Evolutionary conservation across 495 filamentous ascomycete species (phyloP).

Genomic region (Alectoria sarmentosa): DNA sequence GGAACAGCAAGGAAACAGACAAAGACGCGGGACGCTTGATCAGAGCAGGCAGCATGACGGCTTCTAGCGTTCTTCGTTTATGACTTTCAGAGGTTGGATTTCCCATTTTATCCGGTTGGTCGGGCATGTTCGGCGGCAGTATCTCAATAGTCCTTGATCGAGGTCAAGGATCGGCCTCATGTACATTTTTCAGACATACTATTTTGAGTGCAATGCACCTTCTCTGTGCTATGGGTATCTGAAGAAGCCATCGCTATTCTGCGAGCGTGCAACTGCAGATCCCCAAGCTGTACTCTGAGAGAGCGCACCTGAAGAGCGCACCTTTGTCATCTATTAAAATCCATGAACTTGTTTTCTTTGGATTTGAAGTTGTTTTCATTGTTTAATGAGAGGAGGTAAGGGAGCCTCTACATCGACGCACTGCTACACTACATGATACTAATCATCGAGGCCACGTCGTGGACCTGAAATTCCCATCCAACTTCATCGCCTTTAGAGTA

Average conservation of each 20-base stretch:
- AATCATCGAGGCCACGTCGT: too few species aligned
- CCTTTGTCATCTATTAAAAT: neutral
- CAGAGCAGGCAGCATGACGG: neutral
- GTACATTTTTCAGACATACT: neutral
- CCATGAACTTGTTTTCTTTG: neutral
- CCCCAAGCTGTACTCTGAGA: neutral
- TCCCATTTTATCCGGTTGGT: neutral
- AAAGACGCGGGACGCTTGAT: conserved; percentile 32
- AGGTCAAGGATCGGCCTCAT: neutral
- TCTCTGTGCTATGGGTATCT: neutral
- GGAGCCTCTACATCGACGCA: too few species aligned
- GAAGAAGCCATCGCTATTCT: neutral
- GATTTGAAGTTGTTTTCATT: too few species aligned
- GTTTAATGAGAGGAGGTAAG: too few species aligned
- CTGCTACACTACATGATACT: too few species aligned
- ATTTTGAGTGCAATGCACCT: neutral
- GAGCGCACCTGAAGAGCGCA: neutral
- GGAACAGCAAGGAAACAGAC: conserved; percentile 74
- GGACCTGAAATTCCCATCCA: too few species aligned
- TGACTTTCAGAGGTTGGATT: neutral
- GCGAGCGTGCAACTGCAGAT: neutral
- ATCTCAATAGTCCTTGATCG: neutral
- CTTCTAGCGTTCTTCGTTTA: conserved; percentile 1
- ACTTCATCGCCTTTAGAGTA: too few species aligned
- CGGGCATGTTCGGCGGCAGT: neutral